Conservation (phyloP, 2,329 filamentous ascomycete species). For the Volutella citrinella region DNA sequence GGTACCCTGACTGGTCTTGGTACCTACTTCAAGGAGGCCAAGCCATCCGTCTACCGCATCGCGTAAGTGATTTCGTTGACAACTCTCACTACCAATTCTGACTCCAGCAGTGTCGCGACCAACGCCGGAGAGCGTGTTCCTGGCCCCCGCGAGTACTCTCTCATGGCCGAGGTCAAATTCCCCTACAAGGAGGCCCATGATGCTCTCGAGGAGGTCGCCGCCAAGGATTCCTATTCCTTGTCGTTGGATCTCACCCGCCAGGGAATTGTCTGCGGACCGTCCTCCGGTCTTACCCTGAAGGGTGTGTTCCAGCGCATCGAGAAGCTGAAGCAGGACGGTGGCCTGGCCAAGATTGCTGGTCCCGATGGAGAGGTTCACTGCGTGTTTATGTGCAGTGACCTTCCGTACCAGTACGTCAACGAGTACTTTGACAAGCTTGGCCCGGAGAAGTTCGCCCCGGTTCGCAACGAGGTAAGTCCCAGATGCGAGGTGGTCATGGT, state of each 20-base stretch:
- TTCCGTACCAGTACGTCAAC: slow-evolving; percentile 60
- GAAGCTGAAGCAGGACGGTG: slow-evolving; percentile 44
- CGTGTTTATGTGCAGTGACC: slow-evolving; percentile 60
- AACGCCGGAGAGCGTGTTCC: slow-evolving; percentile 55
- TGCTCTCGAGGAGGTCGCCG: slow-evolving; percentile 52
- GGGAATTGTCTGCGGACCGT: slow-evolving; percentile 59
- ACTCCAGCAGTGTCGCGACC: slow-evolving; percentile 48
- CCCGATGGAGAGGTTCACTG: slow-evolving; percentile 46
- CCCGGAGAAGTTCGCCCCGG: slow-evolving; percentile 44
- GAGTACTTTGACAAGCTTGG: slow-evolving; percentile 57
- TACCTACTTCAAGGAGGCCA: slow-evolving; percentile 47
- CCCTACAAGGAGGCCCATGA: slow-evolving; percentile 56
- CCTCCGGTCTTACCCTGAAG: slow-evolving; percentile 55
- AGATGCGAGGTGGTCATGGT: fast-evolving
- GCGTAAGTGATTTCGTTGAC: slow-evolving; percentile 21
- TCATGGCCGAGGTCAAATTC: slow-evolving; percentile 51
- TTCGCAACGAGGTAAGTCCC: slow-evolving; percentile 37
- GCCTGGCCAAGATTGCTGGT: slow-evolving; percentile 42
- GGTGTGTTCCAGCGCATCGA: slow-evolving; percentile 49
- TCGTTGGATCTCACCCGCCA: slow-evolving; percentile 55
- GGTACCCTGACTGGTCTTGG: slow-evolving; percentile 48
- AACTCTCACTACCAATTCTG: neutral
- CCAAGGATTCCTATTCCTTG: slow-evolving; percentile 48
- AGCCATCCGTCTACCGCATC: slow-evolving; percentile 43
- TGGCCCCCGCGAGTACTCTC: slow-evolving; percentile 51